Base-by-base conservation (phyloP, 768 basidiomycete species). In the Lentinula sp. region DNA sequence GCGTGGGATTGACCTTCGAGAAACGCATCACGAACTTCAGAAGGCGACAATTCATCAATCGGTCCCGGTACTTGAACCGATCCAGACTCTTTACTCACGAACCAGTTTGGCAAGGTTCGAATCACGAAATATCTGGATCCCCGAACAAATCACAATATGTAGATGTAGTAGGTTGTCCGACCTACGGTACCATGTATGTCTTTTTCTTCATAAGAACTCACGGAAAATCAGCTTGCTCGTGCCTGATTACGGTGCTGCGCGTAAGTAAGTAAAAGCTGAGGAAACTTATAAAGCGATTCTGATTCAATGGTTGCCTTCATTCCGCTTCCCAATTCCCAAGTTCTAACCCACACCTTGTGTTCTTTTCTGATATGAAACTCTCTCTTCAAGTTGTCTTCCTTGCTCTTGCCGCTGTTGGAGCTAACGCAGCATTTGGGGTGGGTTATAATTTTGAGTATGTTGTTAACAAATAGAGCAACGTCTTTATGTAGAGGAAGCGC, bases 361-460 rank as follows among this genome's bases (percentile, higher is more conserved):
- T 6, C 4, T 18, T 23, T 54, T 39, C 34, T 23, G 39, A 57
- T 31, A 57, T 57, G 56, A 57, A 57, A 23, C 34, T 57, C 5
- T 57, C 56, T 46, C 56, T 57, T 16, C 37, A 34, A 34, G 32
- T 34, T 16, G 56, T 39, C 34, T 16, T 64, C 51, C 55, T 64
- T 32, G 56, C 60, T 54, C 56, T 64, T 34, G 43, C 55, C 5
- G 55, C 54, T 34, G 57, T 56, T 15, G 61, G 21, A n/a, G 51
- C 51, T 15, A 52, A 37, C 50, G 59, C 59, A 28, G 51, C 60
- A 18, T 39, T n/a, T 11, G 57, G 52, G 34, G 64, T 65, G 67
- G 40, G 70, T 70, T 5, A 66, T 71, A 63, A 71, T 71, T 4
- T 65, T 70, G 1, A 68, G 68, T 11, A 54, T 48, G 1, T 66